Evolutionary conservation across 352 stramenopile genomes (phyloP).

Genomic region (Phytopythium delawarense): DNA sequence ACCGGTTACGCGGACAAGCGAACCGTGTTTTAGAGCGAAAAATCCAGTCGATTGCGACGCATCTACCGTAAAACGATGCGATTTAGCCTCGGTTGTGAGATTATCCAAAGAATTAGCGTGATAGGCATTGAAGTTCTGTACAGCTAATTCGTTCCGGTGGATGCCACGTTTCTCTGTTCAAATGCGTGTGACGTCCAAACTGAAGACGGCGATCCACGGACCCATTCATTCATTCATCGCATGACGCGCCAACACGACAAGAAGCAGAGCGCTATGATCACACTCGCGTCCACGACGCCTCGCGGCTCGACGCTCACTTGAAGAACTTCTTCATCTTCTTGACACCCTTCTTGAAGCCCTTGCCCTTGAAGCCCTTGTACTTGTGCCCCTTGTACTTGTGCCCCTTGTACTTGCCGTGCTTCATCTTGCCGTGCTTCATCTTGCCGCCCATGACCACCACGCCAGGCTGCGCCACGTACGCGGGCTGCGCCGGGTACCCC

Average conservation of each 20-base stretch:
- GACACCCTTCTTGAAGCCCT: conserved; percentile 30
- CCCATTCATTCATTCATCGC: neutral
- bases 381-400: conserved; percentile 15
- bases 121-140: neutral
- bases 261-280: neutral
- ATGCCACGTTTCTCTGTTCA: neutral
- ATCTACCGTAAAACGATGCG: neutral
- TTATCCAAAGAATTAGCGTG: neutral
- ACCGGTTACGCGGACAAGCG: neutral
- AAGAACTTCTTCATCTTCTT: conserved; percentile 52
- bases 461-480: conserved; percentile 24
- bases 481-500: conserved; percentile 15
- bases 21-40: neutral
- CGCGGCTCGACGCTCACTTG: conserved; percentile 17
- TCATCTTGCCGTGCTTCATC: conserved; percentile 24
- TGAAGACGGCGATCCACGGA: neutral
- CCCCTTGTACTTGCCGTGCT: conserved; percentile 24
- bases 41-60: neutral
- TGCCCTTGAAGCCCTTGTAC: conserved; percentile 15
- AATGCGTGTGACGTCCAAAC: neutral
- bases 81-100: neutral
- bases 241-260: neutral
- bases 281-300: neutral
- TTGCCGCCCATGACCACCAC: conserved; percentile 13
- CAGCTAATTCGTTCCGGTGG: neutral